phyloP scores from a whole-genome alignment of 2,329 filamentous ascomycete genomes.

The Aspergillus novofumigatus region DNA sequence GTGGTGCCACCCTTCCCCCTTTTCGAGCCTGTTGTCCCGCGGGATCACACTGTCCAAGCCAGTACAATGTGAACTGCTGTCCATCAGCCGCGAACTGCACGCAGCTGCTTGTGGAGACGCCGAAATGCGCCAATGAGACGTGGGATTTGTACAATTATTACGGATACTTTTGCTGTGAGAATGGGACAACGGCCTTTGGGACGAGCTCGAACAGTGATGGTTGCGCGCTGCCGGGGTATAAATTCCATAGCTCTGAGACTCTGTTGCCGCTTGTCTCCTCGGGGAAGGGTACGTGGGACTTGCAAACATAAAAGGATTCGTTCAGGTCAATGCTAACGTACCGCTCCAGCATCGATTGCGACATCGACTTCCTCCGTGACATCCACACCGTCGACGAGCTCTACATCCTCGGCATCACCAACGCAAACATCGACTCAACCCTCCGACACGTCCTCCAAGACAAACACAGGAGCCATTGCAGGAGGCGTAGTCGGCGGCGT shows the following conservation, averaged over 20 bases:
- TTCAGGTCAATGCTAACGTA: too few species aligned
- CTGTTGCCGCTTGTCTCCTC: not conserved
- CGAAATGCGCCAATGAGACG: not conserved
- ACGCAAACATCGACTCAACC: not conserved
- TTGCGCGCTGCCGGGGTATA: not conserved
- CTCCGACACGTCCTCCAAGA: not conserved
- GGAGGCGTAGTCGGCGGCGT: conserved; percentile 13
- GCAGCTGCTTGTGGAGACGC: not conserved
- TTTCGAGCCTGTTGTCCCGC: not conserved
- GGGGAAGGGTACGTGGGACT: not conserved
- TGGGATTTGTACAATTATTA: not conserved
- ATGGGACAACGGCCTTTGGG: not conserved
- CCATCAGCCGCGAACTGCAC: not conserved
- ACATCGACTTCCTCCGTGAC: not conserved
- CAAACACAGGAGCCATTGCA: conserved; percentile 6
- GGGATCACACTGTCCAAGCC: not conserved
- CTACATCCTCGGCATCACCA: not conserved
- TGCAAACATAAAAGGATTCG: too few species aligned
- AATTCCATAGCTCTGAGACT: not conserved
- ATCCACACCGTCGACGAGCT: not conserved
- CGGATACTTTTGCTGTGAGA: not conserved
- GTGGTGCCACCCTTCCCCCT: not conserved
- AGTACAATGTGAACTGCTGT: not conserved
- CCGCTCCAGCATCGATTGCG: not conserved
- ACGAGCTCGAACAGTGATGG: not conserved